phyloP scores from a whole-genome alignment of 2,329 filamentous ascomycete genomes.

The Hortaea werneckii region DNA sequence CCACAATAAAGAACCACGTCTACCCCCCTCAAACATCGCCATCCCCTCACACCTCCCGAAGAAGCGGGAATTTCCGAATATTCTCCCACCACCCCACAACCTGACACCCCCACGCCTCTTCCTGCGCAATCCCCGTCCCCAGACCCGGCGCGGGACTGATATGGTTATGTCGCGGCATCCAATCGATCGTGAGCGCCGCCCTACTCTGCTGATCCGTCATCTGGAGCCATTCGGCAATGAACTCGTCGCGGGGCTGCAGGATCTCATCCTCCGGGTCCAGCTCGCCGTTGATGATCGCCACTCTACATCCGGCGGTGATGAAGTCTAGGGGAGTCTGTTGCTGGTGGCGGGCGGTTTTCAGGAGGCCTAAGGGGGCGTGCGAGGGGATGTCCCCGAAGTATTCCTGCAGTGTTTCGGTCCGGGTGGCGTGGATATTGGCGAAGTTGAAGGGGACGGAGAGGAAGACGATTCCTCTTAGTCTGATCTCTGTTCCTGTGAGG shows the following conservation, averaged over 20 bases:
- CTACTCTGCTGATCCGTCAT: constrained; percentile 8
- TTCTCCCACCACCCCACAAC: constrained; percentile 14
- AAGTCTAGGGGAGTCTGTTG: constrained; percentile 8
- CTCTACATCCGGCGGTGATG: constrained; percentile 6
- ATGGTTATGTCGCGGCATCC: constrained; percentile 19
- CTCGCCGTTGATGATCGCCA: constrained; percentile 15
- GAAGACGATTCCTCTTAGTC: constrained; percentile 15
- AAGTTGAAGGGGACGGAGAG: constrained; percentile 19
- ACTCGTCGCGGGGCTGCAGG: constrained; percentile 12
- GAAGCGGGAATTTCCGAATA: constrained; percentile 9
- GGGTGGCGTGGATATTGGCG: constrained; percentile 4
- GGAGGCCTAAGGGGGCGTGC: constrained; percentile 13
- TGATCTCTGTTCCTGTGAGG: constrained; percentile 4
- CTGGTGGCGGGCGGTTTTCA: constrained; percentile 8
- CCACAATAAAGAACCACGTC: too few relatives aligned
- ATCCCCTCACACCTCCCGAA: not conserved
- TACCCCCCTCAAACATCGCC: not conserved
- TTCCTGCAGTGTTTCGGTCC: constrained; percentile 7
- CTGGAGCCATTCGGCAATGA: constrained; percentile 14
- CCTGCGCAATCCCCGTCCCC: constrained; percentile 14
- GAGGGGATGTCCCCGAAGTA: constrained; percentile 15
- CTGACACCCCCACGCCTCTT: constrained; percentile 19
- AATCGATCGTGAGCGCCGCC: constrained; percentile 13
- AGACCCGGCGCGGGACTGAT: constrained; percentile 15
- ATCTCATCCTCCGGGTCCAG: constrained; percentile 20